Evolutionary conservation across 495 filamentous ascomycete species (phyloP), one percentile per base, ranked within the genome.

Genomic region (Aspergillus affinis): DNA sequence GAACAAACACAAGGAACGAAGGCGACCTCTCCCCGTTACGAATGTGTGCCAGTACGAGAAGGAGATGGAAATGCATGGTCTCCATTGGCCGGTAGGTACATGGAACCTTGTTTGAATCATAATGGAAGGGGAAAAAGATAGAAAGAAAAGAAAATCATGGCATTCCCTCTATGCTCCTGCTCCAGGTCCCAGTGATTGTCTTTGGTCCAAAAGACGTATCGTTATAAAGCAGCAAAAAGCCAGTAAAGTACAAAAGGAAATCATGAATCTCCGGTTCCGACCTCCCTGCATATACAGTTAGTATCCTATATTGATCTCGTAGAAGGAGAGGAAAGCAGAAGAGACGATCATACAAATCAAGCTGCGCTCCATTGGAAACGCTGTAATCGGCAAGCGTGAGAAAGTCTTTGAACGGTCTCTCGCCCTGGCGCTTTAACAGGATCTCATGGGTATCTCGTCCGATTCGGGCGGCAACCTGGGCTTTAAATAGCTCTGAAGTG

Each of bases 371-470:
- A 74, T 91, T 71, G 17, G 87, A 88, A 64, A 97, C 84, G 45
- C 90, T 90, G 79, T 96, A 97, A 78, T 96, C 92, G 65, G 86
- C 90, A 63, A 96, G 73, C 30, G 86, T 93, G 54, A 97, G 80
- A 54, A 86, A 81, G 68, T 96, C 92, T 78, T 95, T 95, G 70
- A 97, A 96, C 19, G 92, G 92, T 60, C 92, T 71, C 77, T 96
- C 90, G 9, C 92, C 90, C 75, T 97, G 92, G 64, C 92, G 79
- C 81, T 95, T 96, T 58, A 97, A 73, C 69, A 96, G 77, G 58
- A 97, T 96, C 75, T 96, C 91, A 66, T 94, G 90, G 49, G 91
- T 88, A 65, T 92, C 86, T 29, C 92, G 85, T 3, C 92, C 92
- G 60, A 97, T 92, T 44, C 85, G 81, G 55, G 90, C 90, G 4